Conservation (phyloP, 805 yeast genomes). For the Alloascoidea hylecoeti region DNA sequence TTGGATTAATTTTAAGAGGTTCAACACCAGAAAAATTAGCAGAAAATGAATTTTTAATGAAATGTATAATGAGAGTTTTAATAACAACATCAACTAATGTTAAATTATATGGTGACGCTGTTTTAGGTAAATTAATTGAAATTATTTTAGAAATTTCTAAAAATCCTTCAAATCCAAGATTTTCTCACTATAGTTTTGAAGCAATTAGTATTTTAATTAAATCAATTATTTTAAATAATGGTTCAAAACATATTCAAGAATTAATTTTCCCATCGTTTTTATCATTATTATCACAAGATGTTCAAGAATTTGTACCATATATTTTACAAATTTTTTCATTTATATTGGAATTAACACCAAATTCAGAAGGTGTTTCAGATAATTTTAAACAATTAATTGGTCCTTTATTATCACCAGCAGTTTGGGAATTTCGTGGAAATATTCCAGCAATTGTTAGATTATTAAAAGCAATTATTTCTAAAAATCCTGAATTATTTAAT, state of each 20-base stretch:
- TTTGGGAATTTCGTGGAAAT: conserved; percentile 91
- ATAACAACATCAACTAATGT: conserved; percentile 48
- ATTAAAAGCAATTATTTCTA: conserved; percentile 48
- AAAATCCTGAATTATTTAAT: conserved; percentile 24
- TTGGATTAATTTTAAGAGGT: conserved; percentile 47
- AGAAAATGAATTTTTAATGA: conserved; percentile 90
- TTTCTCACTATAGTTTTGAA: conserved; percentile 85
- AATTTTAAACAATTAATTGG: conserved; percentile 52
- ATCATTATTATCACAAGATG: conserved; percentile 60
- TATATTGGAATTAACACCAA: conserved; percentile 49
- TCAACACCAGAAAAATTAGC: conserved; percentile 80
- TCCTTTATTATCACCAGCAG: conserved; percentile 78
- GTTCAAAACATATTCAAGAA: conserved; percentile 27
- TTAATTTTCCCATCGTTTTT: conserved; percentile 55
- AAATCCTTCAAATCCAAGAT: conserved; percentile 93
- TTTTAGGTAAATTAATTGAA: conserved; percentile 55
- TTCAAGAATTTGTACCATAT: conserved; percentile 90
- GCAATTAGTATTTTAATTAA: conserved; percentile 66
- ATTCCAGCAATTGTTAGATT: conserved; percentile 86
- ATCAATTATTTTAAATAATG: conserved; percentile 17
- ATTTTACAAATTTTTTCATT: conserved; percentile 82
- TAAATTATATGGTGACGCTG: conserved; percentile 14
- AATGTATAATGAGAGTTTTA: conserved; percentile 71
- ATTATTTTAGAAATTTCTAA: conserved; percentile 60
- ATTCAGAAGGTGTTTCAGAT: conserved; percentile 37